These are phyloP conservation scores for Diversispora epigaea DNA, from an alignment of 192 early-diverging fungal species.

Conservation along the genomic window DNA sequence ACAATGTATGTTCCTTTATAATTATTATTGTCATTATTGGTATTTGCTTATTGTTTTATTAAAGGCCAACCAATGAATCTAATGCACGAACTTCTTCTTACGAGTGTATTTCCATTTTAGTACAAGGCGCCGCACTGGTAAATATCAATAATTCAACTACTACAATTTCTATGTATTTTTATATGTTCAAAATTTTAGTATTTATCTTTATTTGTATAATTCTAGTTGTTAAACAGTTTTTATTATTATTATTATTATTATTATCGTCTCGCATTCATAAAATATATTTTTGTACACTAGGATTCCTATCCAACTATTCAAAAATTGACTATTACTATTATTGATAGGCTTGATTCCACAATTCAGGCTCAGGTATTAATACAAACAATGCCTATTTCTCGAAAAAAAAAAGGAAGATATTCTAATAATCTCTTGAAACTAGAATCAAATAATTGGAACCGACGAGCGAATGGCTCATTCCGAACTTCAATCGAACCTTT, in stretches of 20 bases:
- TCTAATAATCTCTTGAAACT: constrained; percentile 17
- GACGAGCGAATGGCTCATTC: constrained; percentile 82
- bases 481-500: constrained; percentile 92
- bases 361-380: constrained; percentile 39
- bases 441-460: constrained; percentile 73
- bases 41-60: constrained; percentile 3
- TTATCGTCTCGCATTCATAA: not conserved
- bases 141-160: constrained; percentile 22
- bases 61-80: constrained; percentile 64
- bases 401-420: not conserved
- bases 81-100: constrained; percentile 91
- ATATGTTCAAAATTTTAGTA: too few species aligned
- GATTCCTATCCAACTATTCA: constrained; percentile 79
- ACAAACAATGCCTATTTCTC: not conserved
- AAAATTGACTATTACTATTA: constrained; percentile 68
- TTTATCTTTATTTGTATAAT: too few species aligned
- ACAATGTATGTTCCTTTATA: not conserved
- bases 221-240: not conserved
- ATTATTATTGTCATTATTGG: not conserved
- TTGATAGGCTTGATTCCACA: constrained; percentile 80
- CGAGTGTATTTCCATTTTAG: constrained; percentile 87
- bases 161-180: not conserved
- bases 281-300: constrained; percentile 28
- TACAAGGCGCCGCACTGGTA: constrained; percentile 62
- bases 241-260: not conserved